Conservation (phyloP, 1,284 basidiomycete species). For the Ustilago sp. region DNA sequence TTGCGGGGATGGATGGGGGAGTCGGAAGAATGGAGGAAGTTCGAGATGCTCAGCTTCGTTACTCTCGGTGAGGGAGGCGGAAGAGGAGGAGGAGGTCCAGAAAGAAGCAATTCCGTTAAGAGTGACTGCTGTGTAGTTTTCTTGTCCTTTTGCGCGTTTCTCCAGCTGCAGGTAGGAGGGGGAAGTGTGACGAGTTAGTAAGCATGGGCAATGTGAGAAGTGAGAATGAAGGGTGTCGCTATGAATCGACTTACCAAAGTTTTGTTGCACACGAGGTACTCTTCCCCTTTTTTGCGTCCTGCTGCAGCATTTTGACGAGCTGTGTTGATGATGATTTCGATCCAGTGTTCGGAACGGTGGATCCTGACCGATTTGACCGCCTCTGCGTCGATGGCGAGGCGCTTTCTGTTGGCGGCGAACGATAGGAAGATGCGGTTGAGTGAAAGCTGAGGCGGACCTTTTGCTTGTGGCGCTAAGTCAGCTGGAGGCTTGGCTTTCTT, state of each 20-base stretch:
- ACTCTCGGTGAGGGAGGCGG: not conserved
- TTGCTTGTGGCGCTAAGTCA: constrained; percentile 6
- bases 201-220: constrained; percentile 1
- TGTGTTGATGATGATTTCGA: constrained; percentile 78
- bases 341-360: constrained; percentile 82
- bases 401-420: constrained; percentile 85
- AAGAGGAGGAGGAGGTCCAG: constrained; percentile 16
- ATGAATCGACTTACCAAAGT: constrained; percentile 71
- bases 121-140: constrained; percentile 43
- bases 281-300: constrained; percentile 72
- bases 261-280: constrained; percentile 74
- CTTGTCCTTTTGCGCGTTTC: constrained; percentile 36
- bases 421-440: constrained; percentile 82
- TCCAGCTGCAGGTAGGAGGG: constrained; percentile 36
- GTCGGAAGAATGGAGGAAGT: constrained; percentile 42
- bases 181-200: no score
- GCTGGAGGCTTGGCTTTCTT: constrained; percentile 2
- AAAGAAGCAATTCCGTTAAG: constrained; percentile 35
- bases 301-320: constrained; percentile 4
- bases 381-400: constrained; percentile 88
- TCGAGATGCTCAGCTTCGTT: constrained; percentile 16
- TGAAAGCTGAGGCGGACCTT: constrained; percentile 68
- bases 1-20: constrained; percentile 1
- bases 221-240: not conserved
- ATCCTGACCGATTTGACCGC: constrained; percentile 84